Evolutionary conservation across 306 rosid species (phyloP).

Genomic region (Malus domestica): ASM211411v1 NC_041805.1:25565001-25565500

Average conservation of each 20-base stretch:
- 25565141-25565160: slow-evolving; percentile 41
- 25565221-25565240: slow-evolving; percentile 13
- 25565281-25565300: not conserved
- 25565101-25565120: slow-evolving; percentile 22
- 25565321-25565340: no score
- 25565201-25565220: slow-evolving; percentile 16
- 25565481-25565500: no score
- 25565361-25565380: no score
- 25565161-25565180: slow-evolving; percentile 37
- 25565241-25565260: slow-evolving; percentile 1
- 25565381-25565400: no score
- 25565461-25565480: no score
- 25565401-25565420: no score
- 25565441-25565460: no score
- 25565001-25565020: no score
- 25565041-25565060: slow-evolving; percentile 45
- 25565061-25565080: slow-evolving; percentile 29
- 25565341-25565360: no score
- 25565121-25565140: slow-evolving; percentile 32
- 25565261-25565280: slow-evolving; percentile 2
- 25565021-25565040: slow-evolving; percentile 18
- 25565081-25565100: slow-evolving; percentile 53
- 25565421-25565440: no score
- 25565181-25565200: slow-evolving; percentile 42
- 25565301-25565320: slow-evolving; percentile 4